Base-by-base conservation (phyloP, 805 yeast genomes). In the Starmerella vaccinii region DNA sequence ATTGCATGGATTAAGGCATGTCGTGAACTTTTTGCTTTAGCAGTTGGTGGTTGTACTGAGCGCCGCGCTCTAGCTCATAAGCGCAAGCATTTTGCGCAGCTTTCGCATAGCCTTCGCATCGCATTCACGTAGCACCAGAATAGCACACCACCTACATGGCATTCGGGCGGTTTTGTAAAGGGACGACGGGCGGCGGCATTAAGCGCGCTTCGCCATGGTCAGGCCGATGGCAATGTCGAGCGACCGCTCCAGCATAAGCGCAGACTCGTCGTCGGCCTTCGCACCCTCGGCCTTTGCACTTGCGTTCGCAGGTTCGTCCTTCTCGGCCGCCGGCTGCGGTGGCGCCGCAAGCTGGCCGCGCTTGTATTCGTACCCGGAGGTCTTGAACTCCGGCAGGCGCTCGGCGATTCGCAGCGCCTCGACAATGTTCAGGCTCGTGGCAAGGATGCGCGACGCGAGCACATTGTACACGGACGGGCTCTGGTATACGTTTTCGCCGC, bases 401-500 rank as follows among this genome's bases (percentile, higher is more conserved):
- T 73, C 74, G 5, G 82, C 66, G 23, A 65, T 65, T 15, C 68
- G 63, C 39, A 81, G 60, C 0, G 82, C 76, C 29, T 74, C 69
- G 22, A 72, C 67, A 38, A 81, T 60, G 51, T 67, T 63, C 45
- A 63, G 61, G 7, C 69, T 67, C 2, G 80, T 70, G 38, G 81
- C 73, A 56, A 81, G 67, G 30, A 87, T 65, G 53, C 97, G 69
- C 32, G 89, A 80, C 18, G 84, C 76, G 6, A 90, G 70, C 2
- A 89, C 75, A 34, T 84, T 80, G 61, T 80, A 79, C 0, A 85
- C 73, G 16, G 78, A 70, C 0, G 97, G 97, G 0, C 96, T 82
- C 78, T 85, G 90, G 67, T 88, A 92, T 1, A 92, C 82, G 61
- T 86, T 88, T 18, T 95, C 94, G 4, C 96, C 95, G 37, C 88